A percentile compares a stretch with the other conserved stretches of the same genome.
phyloP scores from a whole-genome alignment of 176 grass and related monocot species.

The Oryza coarctata region DNA sequence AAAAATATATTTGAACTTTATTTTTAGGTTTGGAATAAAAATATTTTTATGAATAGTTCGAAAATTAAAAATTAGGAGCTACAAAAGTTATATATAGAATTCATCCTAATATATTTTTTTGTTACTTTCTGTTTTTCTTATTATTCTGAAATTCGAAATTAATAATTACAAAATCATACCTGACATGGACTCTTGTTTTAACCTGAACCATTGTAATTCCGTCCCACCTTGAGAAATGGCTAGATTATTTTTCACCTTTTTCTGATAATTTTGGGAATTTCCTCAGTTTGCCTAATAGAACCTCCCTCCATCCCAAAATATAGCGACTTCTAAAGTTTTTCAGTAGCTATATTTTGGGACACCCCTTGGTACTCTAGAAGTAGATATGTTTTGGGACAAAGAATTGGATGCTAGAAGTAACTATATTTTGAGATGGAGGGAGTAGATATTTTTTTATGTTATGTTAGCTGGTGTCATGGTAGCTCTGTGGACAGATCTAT shows the following conservation, averaged over 20 bases:
- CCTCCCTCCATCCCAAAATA: no score
- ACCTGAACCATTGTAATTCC: not conserved
- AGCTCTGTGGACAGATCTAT: not conserved
- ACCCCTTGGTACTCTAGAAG: no score
- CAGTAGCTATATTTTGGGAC: no score
- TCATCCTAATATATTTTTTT: not conserved
- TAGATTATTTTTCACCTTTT: not conserved
- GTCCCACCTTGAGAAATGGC: not conserved
- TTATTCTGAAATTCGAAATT: not conserved
- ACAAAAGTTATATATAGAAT: not conserved
- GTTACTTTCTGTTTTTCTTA: not conserved
- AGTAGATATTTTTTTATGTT: not conserved
- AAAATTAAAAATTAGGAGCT: no score
- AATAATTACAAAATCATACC: not conserved
- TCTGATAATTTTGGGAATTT: not conserved
- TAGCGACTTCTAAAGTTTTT: no score
- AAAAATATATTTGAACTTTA: not conserved
- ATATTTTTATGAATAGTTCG: no score
- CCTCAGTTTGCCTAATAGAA: not conserved
- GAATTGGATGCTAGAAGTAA: no score
- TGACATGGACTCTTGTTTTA: not conserved
- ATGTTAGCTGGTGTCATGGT: conserved; percentile 15
- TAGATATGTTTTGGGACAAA: no score
- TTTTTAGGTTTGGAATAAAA: not conserved
- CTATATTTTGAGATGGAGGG: no score